Evolutionary conservation across 1,284 basidiomycete species (phyloP), one percentile per base, ranked within the genome.

Genomic region (Ganoderma lucidum): DNA sequence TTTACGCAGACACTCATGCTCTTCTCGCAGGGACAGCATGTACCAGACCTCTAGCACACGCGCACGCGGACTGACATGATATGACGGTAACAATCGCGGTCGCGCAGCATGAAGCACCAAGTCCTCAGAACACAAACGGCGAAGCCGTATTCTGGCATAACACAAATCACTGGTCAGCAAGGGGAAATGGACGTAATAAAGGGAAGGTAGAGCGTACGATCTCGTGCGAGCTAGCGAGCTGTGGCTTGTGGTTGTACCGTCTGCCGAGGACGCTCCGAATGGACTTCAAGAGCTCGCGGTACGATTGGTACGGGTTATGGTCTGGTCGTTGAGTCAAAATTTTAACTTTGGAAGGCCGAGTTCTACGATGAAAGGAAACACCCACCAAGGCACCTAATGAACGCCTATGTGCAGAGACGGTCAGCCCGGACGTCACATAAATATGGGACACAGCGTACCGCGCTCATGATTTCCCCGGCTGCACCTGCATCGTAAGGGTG

Each of bases 401-500:
- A 93, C 28, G 91, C 95, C 94, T 91, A 62, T 37, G 44, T 23
- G 28, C 1, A 55, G 30, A 12, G 41, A 35, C 35, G 1, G 66
- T 41, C 45, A 56, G 23, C 3, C 48, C 19, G 8, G 42, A 35
- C 35, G 35, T 3, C 8, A 12, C n/a, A 42, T 6, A 28, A 53
- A 19, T 55, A 44, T 5, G 55, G 15, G 30, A 55, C 15, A 32
- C 30, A 14, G 83, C 88, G 59, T 73, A 92, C 91, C 75, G 85
- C 90, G 77, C 89, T 92, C 95, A 96, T 96, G 2, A 95, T 95
- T 58, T 96, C 96, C 1, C 94, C 96, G 5, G 94, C 95, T 6
- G 88, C 88, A 80, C 95, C 95, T 5, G 88, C 88, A 80, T 96
- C 94, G 65, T 86, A 83, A 0, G 96, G 92, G 78, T 98, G 96